These are phyloP conservation scores for Sporisorium exsertum DNA, from an alignment of 1,284 basidiomycete genomes.

Conservation along the genomic window DNA sequence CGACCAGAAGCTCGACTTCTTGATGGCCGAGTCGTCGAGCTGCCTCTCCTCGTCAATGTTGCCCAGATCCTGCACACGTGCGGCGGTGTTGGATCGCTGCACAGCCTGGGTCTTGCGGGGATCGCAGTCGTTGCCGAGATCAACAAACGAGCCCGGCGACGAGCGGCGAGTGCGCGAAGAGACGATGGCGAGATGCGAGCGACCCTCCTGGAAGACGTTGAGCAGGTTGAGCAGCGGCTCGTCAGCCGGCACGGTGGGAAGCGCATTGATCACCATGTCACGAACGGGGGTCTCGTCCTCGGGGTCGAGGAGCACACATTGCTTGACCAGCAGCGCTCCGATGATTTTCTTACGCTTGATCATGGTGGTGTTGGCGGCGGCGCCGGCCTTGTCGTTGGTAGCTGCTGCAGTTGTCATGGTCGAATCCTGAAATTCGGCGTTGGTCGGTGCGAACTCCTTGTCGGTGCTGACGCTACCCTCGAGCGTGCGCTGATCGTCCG, in stretches of 20 bases:
- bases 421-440: slow-evolving; percentile 56
- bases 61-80: slow-evolving; percentile 45
- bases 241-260: slow-evolving; percentile 85
- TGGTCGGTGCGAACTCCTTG: slow-evolving; percentile 51
- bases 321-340: slow-evolving; percentile 84
- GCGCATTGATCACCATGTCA: slow-evolving; percentile 75
- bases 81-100: slow-evolving; percentile 33
- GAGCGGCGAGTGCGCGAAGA: slow-evolving; percentile 67
- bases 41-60: slow-evolving; percentile 64
- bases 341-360: slow-evolving; percentile 77
- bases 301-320: slow-evolving; percentile 88
- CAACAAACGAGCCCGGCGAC: slow-evolving; percentile 62
- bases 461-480: slow-evolving; percentile 34
- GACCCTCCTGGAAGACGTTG: slow-evolving; percentile 89
- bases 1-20: slow-evolving; percentile 71
- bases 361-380: slow-evolving; percentile 18
- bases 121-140: slow-evolving; percentile 48
- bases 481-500: slow-evolving; percentile 41
- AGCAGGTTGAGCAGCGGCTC: slow-evolving; percentile 87
- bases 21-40: slow-evolving; percentile 58
- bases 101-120: slow-evolving; percentile 32
- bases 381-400: slow-evolving; percentile 5
- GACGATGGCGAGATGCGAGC: slow-evolving; percentile 91
- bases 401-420: slow-evolving; percentile 70
- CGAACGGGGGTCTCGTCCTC: slow-evolving; percentile 73